Evolutionary conservation across 2,329 filamentous ascomycete genomes (phyloP).

Genomic region (Hypoxylon sp.): DNA sequence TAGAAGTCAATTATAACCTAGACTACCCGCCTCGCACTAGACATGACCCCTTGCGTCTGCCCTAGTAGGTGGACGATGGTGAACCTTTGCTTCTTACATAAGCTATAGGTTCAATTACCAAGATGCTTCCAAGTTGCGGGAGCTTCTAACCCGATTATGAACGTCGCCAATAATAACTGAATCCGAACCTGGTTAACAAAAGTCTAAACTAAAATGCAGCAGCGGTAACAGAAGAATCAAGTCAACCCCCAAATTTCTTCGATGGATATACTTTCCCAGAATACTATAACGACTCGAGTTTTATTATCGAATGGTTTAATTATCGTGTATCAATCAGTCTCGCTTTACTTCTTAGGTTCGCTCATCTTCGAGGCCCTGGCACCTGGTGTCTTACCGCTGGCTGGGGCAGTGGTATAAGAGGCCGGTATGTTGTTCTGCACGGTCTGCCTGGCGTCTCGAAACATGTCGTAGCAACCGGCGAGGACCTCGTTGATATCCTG

Average conservation of each 20-base stretch:
- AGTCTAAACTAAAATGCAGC: slow-evolving; percentile 18
- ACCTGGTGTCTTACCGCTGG: slow-evolving; percentile 20
- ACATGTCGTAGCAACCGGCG: slow-evolving; percentile 63
- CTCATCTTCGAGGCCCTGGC: slow-evolving; percentile 17
- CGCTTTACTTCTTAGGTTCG: slow-evolving; percentile 40
- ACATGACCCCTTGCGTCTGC: slow-evolving; percentile 13
- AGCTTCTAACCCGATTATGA: slow-evolving; percentile 11
- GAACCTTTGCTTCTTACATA: slow-evolving; percentile 26
- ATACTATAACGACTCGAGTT: slow-evolving; percentile 8
- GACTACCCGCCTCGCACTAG: slow-evolving; percentile 24
- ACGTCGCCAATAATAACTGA: slow-evolving; percentile 6
- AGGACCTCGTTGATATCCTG: slow-evolving; percentile 63
- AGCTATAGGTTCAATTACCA: slow-evolving; percentile 11
- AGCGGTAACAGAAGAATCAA: slow-evolving; percentile 13
- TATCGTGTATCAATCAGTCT: slow-evolving; percentile 1
- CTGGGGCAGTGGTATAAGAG: slow-evolving; percentile 54
- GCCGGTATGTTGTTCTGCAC: slow-evolving; percentile 65
- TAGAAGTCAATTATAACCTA: slow-evolving; percentile 21
- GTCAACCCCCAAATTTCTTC: slow-evolving; percentile 1
- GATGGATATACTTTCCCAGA: slow-evolving; percentile 14
- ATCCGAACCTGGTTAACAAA: slow-evolving; percentile 19
- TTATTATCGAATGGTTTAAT: slow-evolving; percentile 4
- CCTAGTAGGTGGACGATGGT: slow-evolving; percentile 10
- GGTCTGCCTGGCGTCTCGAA: slow-evolving; percentile 62
- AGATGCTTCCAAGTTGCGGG: slow-evolving; percentile 15